Evolutionary conservation across 352 stramenopile species (phyloP).

Genomic region (Globisporangium nagaii): DNA sequence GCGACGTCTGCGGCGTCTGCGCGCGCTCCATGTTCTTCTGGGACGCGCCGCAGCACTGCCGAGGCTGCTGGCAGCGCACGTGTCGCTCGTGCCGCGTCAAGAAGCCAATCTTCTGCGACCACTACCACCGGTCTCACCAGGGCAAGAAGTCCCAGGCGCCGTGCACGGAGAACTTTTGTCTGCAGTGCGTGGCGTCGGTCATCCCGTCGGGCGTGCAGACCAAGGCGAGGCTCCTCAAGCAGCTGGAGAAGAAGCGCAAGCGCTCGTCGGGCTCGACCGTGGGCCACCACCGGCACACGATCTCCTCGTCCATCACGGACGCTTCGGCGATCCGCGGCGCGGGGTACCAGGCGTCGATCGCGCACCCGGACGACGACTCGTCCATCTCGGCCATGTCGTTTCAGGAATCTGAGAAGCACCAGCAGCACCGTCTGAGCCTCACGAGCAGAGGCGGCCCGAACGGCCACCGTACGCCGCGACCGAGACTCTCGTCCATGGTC

Average conservation of each 20-base stretch:
- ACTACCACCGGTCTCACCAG: conserved; percentile 38
- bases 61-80: conserved; percentile 59
- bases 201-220: conserved; percentile 56
- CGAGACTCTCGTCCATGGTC: conserved; percentile 33
- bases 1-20: conserved; percentile 52
- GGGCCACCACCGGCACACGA: conserved; percentile 31
- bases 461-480: conserved; percentile 1
- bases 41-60: conserved; percentile 47
- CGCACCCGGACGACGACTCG: conserved; percentile 30
- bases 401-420: conserved; percentile 61
- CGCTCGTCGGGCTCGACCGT: conserved; percentile 16
- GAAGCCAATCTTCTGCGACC: conserved; percentile 71
- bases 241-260: conserved; percentile 59
- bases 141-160: conserved; percentile 19
- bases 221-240: conserved; percentile 59
- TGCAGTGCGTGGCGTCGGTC: conserved; percentile 65
- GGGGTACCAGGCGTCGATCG: conserved; percentile 47
- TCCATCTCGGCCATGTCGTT: conserved; percentile 71
- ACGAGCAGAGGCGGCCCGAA: conserved; percentile 8
- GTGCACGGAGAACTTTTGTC: conserved; percentile 74
- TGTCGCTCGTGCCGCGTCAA: conserved; percentile 62
- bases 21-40: conserved; percentile 58
- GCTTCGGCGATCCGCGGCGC: conserved; percentile 18
- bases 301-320: conserved; percentile 19
- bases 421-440: conserved; percentile 56